Base-by-base conservation (phyloP, 78 protist species). In the slime mould (Dictyostelium discoideum) region DNA sequence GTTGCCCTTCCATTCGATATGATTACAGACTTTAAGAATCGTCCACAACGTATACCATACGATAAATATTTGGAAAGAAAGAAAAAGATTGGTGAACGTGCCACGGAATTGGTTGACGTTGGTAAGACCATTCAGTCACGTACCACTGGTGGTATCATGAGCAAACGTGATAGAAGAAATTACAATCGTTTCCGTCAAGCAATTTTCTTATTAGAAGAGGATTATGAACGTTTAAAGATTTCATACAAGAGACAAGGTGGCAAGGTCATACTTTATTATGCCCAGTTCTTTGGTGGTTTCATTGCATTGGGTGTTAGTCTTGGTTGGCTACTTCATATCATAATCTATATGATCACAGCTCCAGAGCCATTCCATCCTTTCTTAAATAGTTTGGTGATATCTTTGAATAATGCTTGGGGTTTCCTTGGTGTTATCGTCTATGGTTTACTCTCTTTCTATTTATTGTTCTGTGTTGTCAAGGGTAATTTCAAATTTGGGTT, bases 401-500 rank as follows among this genome's bases (percentile, higher is more conserved):
- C 67, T 39, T 88, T 98, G 14, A 98, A 98, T 77, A 26, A 84
- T 24, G 95, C 92, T 8, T 98, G 97, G 92, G 94, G 98, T 18
- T 86, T 98, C 85, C 86, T 98, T 42, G 98, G 98, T 63, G 81
- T 92, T 14, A 80, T 92, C 29, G 86, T 93, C 0, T 98, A 98
- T 89, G 97, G 96, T 24, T 39, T 95, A 37, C 94, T 96, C n/a
- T 89, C 98, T 7, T 95, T 98, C 97, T 98, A 98, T 63, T 24
- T 98, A 2, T 83, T 97, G 22, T 46, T 73, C 87, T 80, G 96
- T 67, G 87, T 80, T 5, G 44, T 98, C 92, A 97, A 98, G 84
- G 99, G 99, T 29, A 88, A 87, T 85, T 78, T 97, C 69, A 98
- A 97, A 87, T 93, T 98, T 77, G 99, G 98, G 10, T 32, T 97